Base-by-base conservation (phyloP, 176 grass and related monocot species). In the Triticum turgidum region DNA sequence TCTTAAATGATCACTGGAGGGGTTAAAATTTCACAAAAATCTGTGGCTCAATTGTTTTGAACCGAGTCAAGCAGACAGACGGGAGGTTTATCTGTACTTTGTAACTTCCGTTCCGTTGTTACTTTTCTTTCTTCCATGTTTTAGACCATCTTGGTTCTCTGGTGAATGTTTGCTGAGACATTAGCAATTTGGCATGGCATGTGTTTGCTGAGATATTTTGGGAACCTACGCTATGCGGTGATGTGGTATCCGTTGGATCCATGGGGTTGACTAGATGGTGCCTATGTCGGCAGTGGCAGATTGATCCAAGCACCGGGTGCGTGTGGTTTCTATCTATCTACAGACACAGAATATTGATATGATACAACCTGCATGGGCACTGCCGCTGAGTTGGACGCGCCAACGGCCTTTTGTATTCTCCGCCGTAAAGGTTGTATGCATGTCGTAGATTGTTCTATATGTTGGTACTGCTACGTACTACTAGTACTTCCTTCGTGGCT, bases 31-130 rank as follows among this genome's bases (percentile, higher is more conserved):
- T 37, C 54, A 41, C 65, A 82, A 1, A 39, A 39, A 39, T 39
- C 17, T 20, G 25, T 39, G 69, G 88, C 87, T 81, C 62, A 11
- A 69, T 71, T 71, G 65, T 88, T 70, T 83, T 78, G 73, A 70
- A 77, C 22, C 1, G 72, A 69, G 72, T 69, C 80, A 14, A 79
- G 56, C 51, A 56, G 34, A 45, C 59, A 45, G 61, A 22, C 25
- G 34, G 33, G 75, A 30, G 10, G 5, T 70, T 78, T 79, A 72
- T 84, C 52, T 22, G 52, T 21, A 83, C 72, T 62, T 1, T 84
- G 14, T 62, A 71, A 33, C 35, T 83, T 72, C 15, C 15, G 22
- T 83, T 72, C 15, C 15, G 22, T 73, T 9, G 33, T 15, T 11
- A 77, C 15, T 66, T 32, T n/a, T n/a, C 2, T 24, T 44, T 10